Evolutionary conservation across 257 asterid genomes (phyloP), one percentile per base, ranked within the genome.

Genomic region (Galeopsis tetrahit): DNA sequence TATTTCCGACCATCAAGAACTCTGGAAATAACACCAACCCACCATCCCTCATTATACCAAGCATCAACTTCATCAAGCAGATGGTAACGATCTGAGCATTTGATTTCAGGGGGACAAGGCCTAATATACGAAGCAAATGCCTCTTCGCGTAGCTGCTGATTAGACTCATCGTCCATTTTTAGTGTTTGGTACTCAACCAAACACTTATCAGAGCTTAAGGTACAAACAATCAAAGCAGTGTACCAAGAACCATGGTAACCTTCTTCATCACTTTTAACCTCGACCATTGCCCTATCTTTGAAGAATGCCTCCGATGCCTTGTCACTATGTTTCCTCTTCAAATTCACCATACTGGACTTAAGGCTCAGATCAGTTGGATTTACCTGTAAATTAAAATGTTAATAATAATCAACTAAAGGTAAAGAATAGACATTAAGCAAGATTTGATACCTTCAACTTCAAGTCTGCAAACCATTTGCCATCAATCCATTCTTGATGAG

Each of bases 41-140:
- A 90, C 96, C 96, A 90, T 35, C 95, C 96, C 2, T 87, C 92
- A 10, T 88, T 84, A 52, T 82, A 83, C 90, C 93, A 87, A 32
- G 88, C 89, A 53, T 90, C 95, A 70, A 88, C 92, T 74, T 77
- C 82, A 71, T 90, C 90, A 39, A 84, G 85, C 82, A 77, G 77
- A 75, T 71, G 68, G 76, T 74, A 87, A 58, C 81, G 70, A 63
- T 75, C 82, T 5, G 53, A 6, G 36, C 75, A 66, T 28, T 71
- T 61, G 46, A 81, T 73, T 48, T 73, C 11, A 71, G 88, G 90
- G 62, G 96, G 88, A 52, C 74, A 83, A 36, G 92, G 96, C 82
- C 90, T 85, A 40, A 85, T 78, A 68, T 82, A 70, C 39, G 82
- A 82, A 59, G 75, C 77, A 55, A 55, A 58, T 6, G 84, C 84